Percentiles rank a stretch among this genome's conserved stretches.
Evolutionary conservation across 2,329 filamentous ascomycete species (phyloP).

Genomic region (Xylaria sp.): DNA sequence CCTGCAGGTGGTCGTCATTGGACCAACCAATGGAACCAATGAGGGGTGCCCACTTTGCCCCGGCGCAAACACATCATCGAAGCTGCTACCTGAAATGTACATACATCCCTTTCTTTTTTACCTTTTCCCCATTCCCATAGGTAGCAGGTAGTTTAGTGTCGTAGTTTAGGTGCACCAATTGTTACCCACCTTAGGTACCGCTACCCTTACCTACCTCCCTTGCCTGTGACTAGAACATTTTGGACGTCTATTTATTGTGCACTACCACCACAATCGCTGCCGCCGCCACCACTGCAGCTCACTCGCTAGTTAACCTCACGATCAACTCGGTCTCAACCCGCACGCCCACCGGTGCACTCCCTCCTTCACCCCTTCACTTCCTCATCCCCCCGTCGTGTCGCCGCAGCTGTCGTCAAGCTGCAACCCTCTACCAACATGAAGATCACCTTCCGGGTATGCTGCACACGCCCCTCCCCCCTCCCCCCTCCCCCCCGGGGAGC

Average conservation of each 20-base stretch:
- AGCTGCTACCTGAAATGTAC: constrained; percentile 39
- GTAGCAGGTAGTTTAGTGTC: no score
- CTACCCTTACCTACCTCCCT: neutral
- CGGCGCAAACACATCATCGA: constrained; percentile 36
- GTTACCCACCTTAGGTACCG: constrained; percentile 8
- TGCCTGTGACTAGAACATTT: constrained; percentile 18
- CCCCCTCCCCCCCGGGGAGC: no score
- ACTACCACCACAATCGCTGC: constrained; percentile 24
- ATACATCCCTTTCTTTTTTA: no score
- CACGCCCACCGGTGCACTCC: constrained; percentile 7
- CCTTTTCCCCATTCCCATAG: neutral
- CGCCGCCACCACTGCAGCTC: constrained; percentile 22
- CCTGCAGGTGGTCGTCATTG: constrained; percentile 28
- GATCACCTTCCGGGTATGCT: constrained; percentile 71
- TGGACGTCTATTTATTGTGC: constrained; percentile 32
- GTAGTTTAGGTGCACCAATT: neutral
- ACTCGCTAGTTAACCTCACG: constrained; percentile 23
- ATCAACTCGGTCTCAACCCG: constrained; percentile 20
- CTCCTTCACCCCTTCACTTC: neutral
- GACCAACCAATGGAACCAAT: constrained; percentile 18
- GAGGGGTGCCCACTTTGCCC: constrained; percentile 15
- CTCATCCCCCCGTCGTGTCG: constrained; percentile 24
- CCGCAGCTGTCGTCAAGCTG: constrained; percentile 42
- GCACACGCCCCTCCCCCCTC: constrained; percentile 21
- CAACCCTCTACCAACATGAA: constrained; percentile 64